These are phyloP conservation scores for Chlamydomonas sphaeroides DNA, from an alignment of 139 green algal genomes.

Conservation along the genomic window DNA sequence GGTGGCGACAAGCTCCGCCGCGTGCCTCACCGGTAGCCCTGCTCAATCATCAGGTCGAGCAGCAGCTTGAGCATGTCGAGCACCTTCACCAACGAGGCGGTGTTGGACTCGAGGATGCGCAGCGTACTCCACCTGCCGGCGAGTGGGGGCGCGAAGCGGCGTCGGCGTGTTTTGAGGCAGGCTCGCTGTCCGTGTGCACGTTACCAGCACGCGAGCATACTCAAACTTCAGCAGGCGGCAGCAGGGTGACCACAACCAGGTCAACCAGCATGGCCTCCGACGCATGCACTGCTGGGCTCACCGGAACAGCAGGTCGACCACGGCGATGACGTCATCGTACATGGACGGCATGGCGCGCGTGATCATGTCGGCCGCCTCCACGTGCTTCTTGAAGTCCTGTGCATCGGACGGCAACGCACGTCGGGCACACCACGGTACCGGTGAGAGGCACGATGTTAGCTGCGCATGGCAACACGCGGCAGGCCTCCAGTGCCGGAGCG, in stretches of 20 bases:
- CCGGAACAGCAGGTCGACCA: constrained; percentile 69
- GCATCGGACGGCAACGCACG: background rate
- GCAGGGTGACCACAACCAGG: too few relatives aligned
- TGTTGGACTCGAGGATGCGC: constrained; percentile 88
- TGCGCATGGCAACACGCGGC: too few relatives aligned
- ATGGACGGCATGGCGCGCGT: constrained; percentile 14
- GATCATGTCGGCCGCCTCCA: constrained; percentile 76
- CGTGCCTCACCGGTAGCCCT: constrained; percentile 45
- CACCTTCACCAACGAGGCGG: constrained; percentile 74
- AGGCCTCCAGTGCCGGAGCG: too few relatives aligned
- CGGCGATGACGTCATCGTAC: constrained; percentile 54
- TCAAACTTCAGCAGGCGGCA: too few relatives aligned
- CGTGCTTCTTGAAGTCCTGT: constrained; percentile 89
- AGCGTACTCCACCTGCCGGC: constrained; percentile 67
- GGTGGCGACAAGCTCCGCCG: too few relatives aligned
- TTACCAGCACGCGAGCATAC: too few relatives aligned
- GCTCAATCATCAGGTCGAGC: constrained; percentile 58
- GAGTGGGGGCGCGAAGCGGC: constrained; percentile 35
- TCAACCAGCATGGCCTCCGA: too few relatives aligned
- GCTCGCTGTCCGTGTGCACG: too few relatives aligned
- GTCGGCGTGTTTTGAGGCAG: too few relatives aligned
- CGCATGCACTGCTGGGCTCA: too few relatives aligned
- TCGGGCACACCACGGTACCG: too few relatives aligned
- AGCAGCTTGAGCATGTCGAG: constrained; percentile 76
- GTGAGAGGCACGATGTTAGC: too few relatives aligned